A percentile compares a stretch with the other conserved stretches of the same genome.
These are phyloP conservation scores for Ophiostoma perfectum DNA, from an alignment of 2,329 filamentous ascomycete species.

Conservation along the genomic window DNA sequence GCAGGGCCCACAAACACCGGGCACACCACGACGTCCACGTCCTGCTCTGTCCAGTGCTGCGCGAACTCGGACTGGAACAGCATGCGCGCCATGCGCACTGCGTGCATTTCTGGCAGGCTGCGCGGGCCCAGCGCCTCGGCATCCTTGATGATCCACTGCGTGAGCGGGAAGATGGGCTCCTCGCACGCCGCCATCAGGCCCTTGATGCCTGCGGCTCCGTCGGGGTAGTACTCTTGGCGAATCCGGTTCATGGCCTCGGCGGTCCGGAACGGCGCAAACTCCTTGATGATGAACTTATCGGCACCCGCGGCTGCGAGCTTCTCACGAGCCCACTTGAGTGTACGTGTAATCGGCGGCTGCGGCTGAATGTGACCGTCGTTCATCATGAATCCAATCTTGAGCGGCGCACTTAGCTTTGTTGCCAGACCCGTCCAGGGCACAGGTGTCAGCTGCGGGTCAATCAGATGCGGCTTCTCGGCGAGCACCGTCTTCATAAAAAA, in stretches of 20 bases:
- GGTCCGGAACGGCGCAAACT: constrained; percentile 12
- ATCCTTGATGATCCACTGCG: constrained; percentile 14
- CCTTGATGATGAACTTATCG: constrained; percentile 29
- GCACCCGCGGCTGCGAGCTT: constrained; percentile 44
- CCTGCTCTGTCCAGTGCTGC: constrained; percentile 12
- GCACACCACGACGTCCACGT: constrained; percentile 12
- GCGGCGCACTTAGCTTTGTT: background rate
- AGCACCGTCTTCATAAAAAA: constrained; percentile 47
- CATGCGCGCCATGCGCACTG: constrained; percentile 13
- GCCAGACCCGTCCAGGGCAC: constrained; percentile 45
- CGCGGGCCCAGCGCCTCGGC: constrained; percentile 13
- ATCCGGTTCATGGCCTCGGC: constrained; percentile 12
- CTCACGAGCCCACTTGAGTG: constrained; percentile 46
- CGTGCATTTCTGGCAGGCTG: constrained; percentile 10
- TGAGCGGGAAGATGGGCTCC: constrained; percentile 14
- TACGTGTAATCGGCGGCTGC: constrained; percentile 55
- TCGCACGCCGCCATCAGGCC: background rate
- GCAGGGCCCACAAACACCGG: constrained; percentile 12
- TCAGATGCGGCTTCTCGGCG: constrained; percentile 47
- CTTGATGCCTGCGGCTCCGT: constrained; percentile 8
- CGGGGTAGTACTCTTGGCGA: constrained; percentile 14
- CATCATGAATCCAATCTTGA: constrained; percentile 19
- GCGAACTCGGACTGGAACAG: constrained; percentile 12
- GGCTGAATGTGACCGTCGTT: constrained; percentile 40
- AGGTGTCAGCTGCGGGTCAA: constrained; percentile 62